Evolutionary conservation across 192 early-diverging fungal genomes (phyloP), one percentile per base, ranked within the genome.

Genomic region (Powellomyces hirtus): DNA sequence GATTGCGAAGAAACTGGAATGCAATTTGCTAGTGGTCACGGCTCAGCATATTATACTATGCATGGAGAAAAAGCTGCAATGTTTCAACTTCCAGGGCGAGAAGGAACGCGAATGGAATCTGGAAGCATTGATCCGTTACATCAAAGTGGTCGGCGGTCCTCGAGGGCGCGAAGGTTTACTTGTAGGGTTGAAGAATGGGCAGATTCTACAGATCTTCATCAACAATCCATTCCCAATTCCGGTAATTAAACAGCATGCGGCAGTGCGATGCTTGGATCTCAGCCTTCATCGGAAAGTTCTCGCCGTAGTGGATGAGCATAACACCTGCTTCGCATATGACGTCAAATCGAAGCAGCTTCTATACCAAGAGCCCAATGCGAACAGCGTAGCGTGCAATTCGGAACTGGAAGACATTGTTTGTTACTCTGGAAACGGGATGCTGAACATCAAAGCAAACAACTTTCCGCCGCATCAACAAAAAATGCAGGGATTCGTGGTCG

Each of bases 341-440:
- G 27, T 84, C 22, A 75, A 76, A 66, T 72, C 69, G 13, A 82
- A 81, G 51, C 78, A 84, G 37, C 73, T 87, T 4, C 73, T 85
- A 7, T 87, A 78, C 60, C 85, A 87, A 55, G 85, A 87, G 51
- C 83, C 83, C n/a, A 75, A 83, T 40, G 81, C 81, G 2, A 77
- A 75, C 57, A 73, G 71, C 49, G 81, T 87, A 1, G 74, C 82
- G 13, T 87, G 85, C 84, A 87, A 87, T 57, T 64, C 75, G 22
- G 85, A 87, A 36, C 35, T 79, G 40, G 81, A 84, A 46, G 78
- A 81, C 58, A 79, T 83, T 46, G 44, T 87, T 0, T 87, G 85
- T 62, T 81, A 75, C 53, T 83, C 83, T 0, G 79, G 81, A 1
- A 76, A 75, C 44, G 73, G 74, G 22, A 58, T 74, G 34, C 42